phyloP scores from a whole-genome alignment of 2,329 filamentous ascomycete genomes.

The Colletotrichum somersetense region DNA sequence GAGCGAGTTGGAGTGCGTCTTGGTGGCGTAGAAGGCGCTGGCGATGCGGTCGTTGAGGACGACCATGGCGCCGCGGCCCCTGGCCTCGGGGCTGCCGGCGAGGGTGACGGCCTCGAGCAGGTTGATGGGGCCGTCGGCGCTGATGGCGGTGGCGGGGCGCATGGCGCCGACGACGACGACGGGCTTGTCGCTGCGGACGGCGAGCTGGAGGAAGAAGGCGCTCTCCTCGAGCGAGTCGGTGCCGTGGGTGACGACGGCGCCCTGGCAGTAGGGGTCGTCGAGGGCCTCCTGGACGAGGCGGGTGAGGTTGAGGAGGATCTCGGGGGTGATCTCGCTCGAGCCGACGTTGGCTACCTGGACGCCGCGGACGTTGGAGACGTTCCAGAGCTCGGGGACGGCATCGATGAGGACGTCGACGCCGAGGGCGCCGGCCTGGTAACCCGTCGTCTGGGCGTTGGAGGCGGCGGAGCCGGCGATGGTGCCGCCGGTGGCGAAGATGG shows the following conservation, averaged over 20 bases:
- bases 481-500: conserved; percentile 69
- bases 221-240: conserved; percentile 75
- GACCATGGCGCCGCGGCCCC: conserved; percentile 68
- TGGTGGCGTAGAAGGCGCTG: conserved; percentile 69
- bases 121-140: conserved; percentile 73
- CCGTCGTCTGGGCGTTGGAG: conserved; percentile 60
- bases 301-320: conserved; percentile 61
- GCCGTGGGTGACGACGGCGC: conserved; percentile 72
- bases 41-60: conserved; percentile 65
- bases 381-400: conserved; percentile 66
- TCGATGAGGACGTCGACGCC: conserved; percentile 65
- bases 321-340: conserved; percentile 61
- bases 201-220: conserved; percentile 72
- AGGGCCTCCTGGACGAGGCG: conserved; percentile 63
- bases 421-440: conserved; percentile 58
- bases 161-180: conserved; percentile 72
- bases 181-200: conserved; percentile 68
- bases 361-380: conserved; percentile 66
- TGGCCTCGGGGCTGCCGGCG: conserved; percentile 60
- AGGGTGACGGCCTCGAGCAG: conserved; percentile 71
- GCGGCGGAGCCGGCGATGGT: conserved; percentile 68
- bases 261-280: conserved; percentile 56
- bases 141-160: conserved; percentile 72
- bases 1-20: conserved; percentile 72
- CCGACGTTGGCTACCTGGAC: conserved; percentile 65